These are phyloP conservation scores for Medicago lupulina DNA, from an alignment of 306 rosid species.

Conservation along the genomic window DNA sequence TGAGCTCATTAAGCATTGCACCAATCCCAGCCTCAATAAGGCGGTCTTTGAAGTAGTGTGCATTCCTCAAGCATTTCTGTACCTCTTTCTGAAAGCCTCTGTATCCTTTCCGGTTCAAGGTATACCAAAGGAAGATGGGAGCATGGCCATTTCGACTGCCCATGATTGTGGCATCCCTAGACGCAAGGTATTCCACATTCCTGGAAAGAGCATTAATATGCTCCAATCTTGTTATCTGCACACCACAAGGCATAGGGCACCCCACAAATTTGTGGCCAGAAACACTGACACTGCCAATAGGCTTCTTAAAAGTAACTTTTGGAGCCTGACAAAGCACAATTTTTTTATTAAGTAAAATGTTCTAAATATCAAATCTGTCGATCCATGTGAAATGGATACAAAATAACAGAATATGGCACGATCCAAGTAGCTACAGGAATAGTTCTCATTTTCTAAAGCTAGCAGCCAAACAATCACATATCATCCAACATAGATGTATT, in stretches of 20 bases:
- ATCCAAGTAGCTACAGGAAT: conserved; percentile 30
- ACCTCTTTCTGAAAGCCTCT: conserved; percentile 66
- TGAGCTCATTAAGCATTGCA: conserved; percentile 64
- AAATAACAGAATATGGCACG: neutral
- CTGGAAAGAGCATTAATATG: conserved; percentile 56
- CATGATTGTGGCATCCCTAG: conserved; percentile 67
- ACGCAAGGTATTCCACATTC: conserved; percentile 63
- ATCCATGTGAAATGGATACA: neutral
- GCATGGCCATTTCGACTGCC: conserved; percentile 69
- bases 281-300: conserved; percentile 65
- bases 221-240: conserved; percentile 62
- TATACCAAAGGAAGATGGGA: conserved; percentile 69
- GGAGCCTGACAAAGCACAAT: conserved; percentile 55
- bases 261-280: conserved; percentile 70
- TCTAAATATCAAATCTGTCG: neutral
- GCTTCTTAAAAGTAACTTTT: conserved; percentile 60
- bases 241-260: conserved; percentile 70
- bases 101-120: conserved; percentile 63
- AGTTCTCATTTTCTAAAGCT: conserved; percentile 10
- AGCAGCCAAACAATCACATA: neutral
- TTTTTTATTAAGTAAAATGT: neutral
- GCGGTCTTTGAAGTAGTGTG: conserved; percentile 58
- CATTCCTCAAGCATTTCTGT: conserved; percentile 60
- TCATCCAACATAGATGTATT: conserved; percentile 20
- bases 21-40: conserved; percentile 56